Percentiles rank a stretch among this genome's conserved stretches.
Conservation (phyloP, 352 stramenopile species). For the Phytophthora idaei region DNA sequence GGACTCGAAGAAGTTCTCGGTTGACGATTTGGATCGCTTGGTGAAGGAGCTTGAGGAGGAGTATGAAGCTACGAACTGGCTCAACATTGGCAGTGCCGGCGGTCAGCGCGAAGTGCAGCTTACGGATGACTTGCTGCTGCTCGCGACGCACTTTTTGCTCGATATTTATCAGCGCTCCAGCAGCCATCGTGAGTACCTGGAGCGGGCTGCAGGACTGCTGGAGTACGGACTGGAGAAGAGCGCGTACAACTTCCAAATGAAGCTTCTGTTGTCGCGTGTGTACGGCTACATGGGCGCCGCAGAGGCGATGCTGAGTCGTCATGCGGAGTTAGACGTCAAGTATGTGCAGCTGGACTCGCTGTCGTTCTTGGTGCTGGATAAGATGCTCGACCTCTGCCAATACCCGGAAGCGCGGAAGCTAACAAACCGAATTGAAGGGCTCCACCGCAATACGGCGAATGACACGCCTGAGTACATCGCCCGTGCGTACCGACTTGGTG, state of each 20-base stretch:
- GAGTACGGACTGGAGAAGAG: conserved; percentile 82
- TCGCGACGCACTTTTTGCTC: conserved; percentile 71
- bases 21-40: conserved; percentile 42
- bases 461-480: conserved; percentile 86
- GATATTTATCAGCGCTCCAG: conserved; percentile 64
- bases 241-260: conserved; percentile 92
- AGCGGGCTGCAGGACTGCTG: conserved; percentile 62
- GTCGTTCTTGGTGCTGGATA: conserved; percentile 85
- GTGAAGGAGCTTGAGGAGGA: conserved; percentile 61
- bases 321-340: conserved; percentile 85
- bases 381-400: conserved; percentile 68
- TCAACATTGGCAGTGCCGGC: conserved; percentile 72
- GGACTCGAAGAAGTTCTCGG: conserved; percentile 22
- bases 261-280: conserved; percentile 80
- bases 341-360: conserved; percentile 88
- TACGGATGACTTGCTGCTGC: conserved; percentile 82
- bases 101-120: conserved; percentile 86
- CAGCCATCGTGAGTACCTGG: conserved; percentile 44
- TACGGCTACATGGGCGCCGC: conserved; percentile 79
- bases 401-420: conserved; percentile 60
- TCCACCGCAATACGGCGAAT: conserved; percentile 60
- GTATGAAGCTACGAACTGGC: conserved; percentile 73
- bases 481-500: conserved; percentile 77
- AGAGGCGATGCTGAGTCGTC: conserved; percentile 64
- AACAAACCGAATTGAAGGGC: conserved; percentile 47